Conservation (phyloP, 2,329 filamentous ascomycete species). For the Talaromyces verruculosus region DNA sequence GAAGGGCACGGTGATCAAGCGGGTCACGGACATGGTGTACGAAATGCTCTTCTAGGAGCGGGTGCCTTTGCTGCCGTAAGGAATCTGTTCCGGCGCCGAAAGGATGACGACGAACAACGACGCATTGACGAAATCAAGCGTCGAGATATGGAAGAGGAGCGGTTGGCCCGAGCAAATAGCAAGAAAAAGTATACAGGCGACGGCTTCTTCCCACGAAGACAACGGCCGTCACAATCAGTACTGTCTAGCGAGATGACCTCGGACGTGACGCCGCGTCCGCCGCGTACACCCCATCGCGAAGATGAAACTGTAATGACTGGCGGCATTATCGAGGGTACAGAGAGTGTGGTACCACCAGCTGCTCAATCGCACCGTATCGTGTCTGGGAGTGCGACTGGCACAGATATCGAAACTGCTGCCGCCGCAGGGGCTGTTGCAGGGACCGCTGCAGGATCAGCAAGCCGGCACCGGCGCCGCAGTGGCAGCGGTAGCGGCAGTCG, state of each 20-base stretch:
- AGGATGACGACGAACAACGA: constrained; percentile 58
- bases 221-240: constrained; percentile 35
- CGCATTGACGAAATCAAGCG: constrained; percentile 57
- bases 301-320: constrained; percentile 38
- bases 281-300: constrained; percentile 31
- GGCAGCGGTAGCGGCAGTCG: constrained; percentile 24
- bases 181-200: constrained; percentile 70
- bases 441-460: constrained; percentile 35
- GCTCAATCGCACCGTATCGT: constrained; percentile 38
- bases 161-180: constrained; percentile 53
- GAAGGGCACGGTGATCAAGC: constrained; percentile 39
- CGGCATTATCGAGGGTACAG: constrained; percentile 30
- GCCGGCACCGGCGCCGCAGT: constrained; percentile 33
- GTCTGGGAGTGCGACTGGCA: constrained; percentile 20
- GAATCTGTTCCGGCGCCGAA: constrained; percentile 62
- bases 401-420: constrained; percentile 32
- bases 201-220: constrained; percentile 45
- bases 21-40: constrained; percentile 49
- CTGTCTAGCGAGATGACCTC: constrained; percentile 41
- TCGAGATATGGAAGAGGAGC: constrained; percentile 55
- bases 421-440: constrained; percentile 34
- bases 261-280: constrained; percentile 29
- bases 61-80: constrained; percentile 62
- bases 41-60: constrained; percentile 63
- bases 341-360: constrained; percentile 41